Evolutionary conservation across 2,329 filamentous ascomycete genomes (phyloP).

Genomic region (Pseudogymnoascus sp.): DNA sequence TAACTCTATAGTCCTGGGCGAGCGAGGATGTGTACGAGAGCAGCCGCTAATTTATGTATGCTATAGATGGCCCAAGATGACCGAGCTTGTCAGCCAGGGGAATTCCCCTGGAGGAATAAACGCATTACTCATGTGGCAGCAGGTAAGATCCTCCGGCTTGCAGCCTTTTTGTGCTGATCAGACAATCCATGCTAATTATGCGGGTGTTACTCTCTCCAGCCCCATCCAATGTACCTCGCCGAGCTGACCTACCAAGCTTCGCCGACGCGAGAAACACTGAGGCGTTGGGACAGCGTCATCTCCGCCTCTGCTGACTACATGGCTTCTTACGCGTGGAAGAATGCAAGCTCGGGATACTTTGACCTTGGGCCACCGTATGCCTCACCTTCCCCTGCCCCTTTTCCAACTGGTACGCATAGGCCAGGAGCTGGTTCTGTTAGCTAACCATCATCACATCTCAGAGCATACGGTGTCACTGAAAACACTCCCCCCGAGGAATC

Average conservation of each 20-base stretch:
- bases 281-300: conserved; percentile 46
- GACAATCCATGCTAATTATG: neutral
- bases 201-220: conserved; percentile 20
- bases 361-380: conserved; percentile 41
- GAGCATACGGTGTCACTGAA: conserved; percentile 44
- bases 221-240: conserved; percentile 53
- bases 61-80: conserved; percentile 46
- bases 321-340: conserved; percentile 49
- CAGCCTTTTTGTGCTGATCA: neutral
- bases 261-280: conserved; percentile 36
- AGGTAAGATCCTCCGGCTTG: conserved; percentile 23
- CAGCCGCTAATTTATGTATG: conserved; percentile 33
- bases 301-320: conserved; percentile 50
- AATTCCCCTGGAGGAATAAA: conserved; percentile 55
- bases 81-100: conserved; percentile 41
- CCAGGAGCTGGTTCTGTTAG: neutral
- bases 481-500: conserved; percentile 51
- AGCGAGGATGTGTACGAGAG: conserved; percentile 35
- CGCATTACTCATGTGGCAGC: conserved; percentile 54
- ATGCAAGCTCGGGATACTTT: conserved; percentile 35
- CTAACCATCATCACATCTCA: no score
- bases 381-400: neutral
- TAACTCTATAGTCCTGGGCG: conserved; percentile 11
- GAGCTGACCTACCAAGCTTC: conserved; percentile 45
- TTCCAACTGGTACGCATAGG: conserved; percentile 13